Percentiles rank a stretch among this genome's conserved stretches.
phyloP scores from a whole-genome alignment of 768 basidiomycete genomes.

The Suillus variegatus region DNA sequence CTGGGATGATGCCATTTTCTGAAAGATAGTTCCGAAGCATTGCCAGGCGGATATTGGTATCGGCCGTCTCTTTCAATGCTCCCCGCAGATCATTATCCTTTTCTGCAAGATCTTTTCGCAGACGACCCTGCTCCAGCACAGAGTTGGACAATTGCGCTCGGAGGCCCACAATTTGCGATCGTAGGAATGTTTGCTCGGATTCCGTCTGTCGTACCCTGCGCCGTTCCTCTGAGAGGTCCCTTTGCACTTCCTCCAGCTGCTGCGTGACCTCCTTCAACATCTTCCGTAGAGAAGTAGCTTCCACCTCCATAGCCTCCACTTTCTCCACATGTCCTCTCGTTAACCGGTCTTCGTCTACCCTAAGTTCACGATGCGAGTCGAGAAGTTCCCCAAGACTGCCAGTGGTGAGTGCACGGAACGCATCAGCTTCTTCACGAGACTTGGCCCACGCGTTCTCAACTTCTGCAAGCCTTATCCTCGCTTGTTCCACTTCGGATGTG shows the following conservation, averaged over 20 bases:
- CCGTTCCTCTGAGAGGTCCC: constrained; percentile 67
- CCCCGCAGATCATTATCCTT: constrained; percentile 68
- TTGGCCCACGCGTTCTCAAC: constrained; percentile 91
- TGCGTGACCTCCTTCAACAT: constrained; percentile 80
- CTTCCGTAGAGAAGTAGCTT: constrained; percentile 71
- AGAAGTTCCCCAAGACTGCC: constrained; percentile 83
- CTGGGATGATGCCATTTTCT: constrained; percentile 82
- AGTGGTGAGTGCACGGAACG: constrained; percentile 84
- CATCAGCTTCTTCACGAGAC: constrained; percentile 91
- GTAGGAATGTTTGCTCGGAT: constrained; percentile 60
- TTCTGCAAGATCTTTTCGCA: constrained; percentile 67
- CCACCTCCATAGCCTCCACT: constrained; percentile 75
- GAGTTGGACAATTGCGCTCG: constrained; percentile 72
- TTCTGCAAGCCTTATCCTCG: constrained; percentile 66
- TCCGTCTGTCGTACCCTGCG: constrained; percentile 64
- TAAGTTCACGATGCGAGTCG: constrained; percentile 84
- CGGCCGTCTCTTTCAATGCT: constrained; percentile 63
- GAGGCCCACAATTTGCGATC: constrained; percentile 73
- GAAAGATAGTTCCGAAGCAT: constrained; percentile 85
- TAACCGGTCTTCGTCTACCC: constrained; percentile 79
- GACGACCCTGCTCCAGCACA: constrained; percentile 63
- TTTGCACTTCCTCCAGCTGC: constrained; percentile 68
- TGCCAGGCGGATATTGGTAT: constrained; percentile 69
- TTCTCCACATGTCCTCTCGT: constrained; percentile 81
- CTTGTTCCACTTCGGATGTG: constrained; percentile 70